phyloP scores from a whole-genome alignment of 2,329 filamentous ascomycete species.

The Teratosphaeria nubilosa region DNA sequence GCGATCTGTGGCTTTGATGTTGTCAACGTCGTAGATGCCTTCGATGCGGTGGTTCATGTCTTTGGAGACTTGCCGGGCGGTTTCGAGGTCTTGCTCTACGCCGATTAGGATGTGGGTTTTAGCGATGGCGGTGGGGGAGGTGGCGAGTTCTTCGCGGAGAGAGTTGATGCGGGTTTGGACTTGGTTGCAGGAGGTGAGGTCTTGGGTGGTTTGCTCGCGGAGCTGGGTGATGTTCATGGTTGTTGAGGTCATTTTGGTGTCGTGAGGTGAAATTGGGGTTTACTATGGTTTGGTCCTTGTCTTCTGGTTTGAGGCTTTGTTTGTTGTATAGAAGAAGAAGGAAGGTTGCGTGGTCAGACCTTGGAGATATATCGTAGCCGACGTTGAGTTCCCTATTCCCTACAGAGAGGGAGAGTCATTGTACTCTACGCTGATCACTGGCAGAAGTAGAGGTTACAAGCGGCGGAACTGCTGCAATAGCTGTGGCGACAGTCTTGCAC shows the following conservation, averaged over 20 bases:
- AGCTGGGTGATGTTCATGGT: slow-evolving; percentile 11
- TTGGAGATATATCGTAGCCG: no score
- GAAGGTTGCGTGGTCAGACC: no score
- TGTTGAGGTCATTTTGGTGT: slow-evolving; percentile 4
- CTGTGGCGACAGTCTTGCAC: no score
- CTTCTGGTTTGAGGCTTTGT: no score
- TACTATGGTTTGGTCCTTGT: no score
- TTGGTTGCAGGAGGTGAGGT: slow-evolving; percentile 13
- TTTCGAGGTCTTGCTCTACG: slow-evolving; percentile 13
- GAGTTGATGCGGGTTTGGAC: slow-evolving; percentile 12
- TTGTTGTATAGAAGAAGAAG: background rate
- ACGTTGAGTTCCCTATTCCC: no score
- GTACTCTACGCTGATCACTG: no score
- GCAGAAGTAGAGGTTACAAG: no score
- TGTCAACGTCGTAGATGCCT: slow-evolving; percentile 10
- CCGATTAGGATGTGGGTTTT: background rate
- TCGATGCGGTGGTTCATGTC: slow-evolving; percentile 15
- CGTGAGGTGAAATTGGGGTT: no score
- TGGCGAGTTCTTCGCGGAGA: slow-evolving; percentile 9
- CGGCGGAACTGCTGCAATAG: no score
- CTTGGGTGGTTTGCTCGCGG: slow-evolving; percentile 10
- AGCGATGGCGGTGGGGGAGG: slow-evolving; percentile 3
- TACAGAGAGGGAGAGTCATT: no score
- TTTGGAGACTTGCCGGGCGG: slow-evolving; percentile 9
- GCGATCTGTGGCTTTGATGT: slow-evolving; percentile 11